A percentile compares a stretch with the other conserved stretches of the same genome.
Evolutionary conservation across 768 basidiomycete species (phyloP).

Genomic region (Lentinula edodes): DNA sequence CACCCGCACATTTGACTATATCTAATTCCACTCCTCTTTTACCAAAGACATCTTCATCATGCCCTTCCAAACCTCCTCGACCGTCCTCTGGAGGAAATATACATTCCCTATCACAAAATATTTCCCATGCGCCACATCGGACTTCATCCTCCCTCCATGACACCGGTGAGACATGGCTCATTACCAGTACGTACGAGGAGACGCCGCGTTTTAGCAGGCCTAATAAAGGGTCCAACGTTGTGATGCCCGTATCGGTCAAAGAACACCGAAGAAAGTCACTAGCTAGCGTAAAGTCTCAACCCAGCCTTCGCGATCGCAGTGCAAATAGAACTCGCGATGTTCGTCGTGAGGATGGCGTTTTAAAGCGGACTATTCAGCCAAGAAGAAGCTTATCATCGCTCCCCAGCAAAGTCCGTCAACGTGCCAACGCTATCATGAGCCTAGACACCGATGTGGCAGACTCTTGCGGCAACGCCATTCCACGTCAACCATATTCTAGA

Average conservation of each 20-base stretch:
- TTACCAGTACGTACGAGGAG: background rate
- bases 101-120: background rate
- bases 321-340: background rate
- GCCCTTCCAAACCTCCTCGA: background rate
- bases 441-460: too few species aligned
- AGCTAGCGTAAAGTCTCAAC: background rate
- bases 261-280: constrained; percentile 1
- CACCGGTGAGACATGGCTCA: background rate
- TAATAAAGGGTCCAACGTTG: background rate
- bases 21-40: background rate
- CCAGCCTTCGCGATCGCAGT: background rate
- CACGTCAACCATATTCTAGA: too few species aligned
- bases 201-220: constrained; percentile 1
- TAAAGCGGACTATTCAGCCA: background rate
- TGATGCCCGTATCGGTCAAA: background rate
- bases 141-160: background rate
- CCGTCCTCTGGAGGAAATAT: background rate
- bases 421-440: background rate
- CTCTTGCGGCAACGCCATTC: background rate
- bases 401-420: background rate
- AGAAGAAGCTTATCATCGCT: background rate
- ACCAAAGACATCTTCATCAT: background rate
- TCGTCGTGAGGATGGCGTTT: background rate
- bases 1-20: background rate
- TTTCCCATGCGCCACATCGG: background rate